Conservation (phyloP, 805 yeast species). For the Zygotorulaspora chibaensis region DNA sequence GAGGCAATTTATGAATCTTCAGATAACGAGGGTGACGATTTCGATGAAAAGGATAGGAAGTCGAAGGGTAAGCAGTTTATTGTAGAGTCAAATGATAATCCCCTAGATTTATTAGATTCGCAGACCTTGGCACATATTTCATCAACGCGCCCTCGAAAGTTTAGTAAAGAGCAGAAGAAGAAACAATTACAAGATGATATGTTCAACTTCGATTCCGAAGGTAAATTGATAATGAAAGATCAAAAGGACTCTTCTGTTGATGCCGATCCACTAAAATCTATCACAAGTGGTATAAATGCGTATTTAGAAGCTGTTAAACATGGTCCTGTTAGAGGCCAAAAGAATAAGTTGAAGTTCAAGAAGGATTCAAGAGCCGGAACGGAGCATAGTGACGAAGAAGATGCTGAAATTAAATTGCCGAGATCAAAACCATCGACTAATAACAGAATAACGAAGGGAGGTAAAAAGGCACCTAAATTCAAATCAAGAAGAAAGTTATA, state of each 20-base stretch:
- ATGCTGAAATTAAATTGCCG: constrained; percentile 35
- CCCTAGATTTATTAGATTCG: constrained; percentile 84
- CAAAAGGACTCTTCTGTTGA: constrained; percentile 32
- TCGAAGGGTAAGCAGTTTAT: constrained; percentile 54
- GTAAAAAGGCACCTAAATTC: constrained; percentile 28
- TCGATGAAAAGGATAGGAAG: constrained; percentile 37
- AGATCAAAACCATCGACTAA: constrained; percentile 16
- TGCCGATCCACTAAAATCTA: constrained; percentile 45
- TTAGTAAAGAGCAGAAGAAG: constrained; percentile 40
- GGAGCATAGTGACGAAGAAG: constrained; percentile 52
- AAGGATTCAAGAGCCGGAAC: constrained; percentile 51
- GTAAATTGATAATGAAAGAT: constrained; percentile 35
- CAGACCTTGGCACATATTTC: constrained; percentile 83
- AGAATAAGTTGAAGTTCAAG: constrained; percentile 83
- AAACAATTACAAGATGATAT: constrained; percentile 26
- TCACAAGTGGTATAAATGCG: constrained; percentile 72
- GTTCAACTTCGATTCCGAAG: constrained; percentile 35
- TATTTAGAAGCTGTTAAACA: constrained; percentile 89
- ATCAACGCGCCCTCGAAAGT: constrained; percentile 73
- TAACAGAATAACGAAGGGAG: constrained; percentile 27
- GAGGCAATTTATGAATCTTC: constrained; percentile 81
- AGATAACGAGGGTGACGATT: constrained; percentile 54
- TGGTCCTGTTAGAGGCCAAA: constrained; percentile 92
- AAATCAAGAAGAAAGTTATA: constrained; percentile 30
- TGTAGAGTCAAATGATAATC: constrained; percentile 68